These are phyloP conservation scores for Isatis lusitanica DNA, from an alignment of 441 rosid species.

Conservation along the genomic window DNA sequence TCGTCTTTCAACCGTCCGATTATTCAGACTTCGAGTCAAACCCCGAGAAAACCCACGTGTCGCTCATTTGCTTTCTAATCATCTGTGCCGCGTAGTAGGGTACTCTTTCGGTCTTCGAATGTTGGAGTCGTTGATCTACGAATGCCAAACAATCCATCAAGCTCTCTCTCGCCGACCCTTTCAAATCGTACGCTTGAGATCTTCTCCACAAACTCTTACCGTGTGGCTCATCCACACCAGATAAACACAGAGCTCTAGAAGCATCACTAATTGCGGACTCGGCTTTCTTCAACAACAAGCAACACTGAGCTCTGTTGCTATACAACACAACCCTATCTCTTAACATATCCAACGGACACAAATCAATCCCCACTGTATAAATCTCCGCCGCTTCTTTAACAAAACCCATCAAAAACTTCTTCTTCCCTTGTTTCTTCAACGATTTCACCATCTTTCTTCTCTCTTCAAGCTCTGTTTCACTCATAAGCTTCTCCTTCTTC, in stretches of 20 bases:
- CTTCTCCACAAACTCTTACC: conserved; percentile 90
- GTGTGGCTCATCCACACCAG: conserved; percentile 46
- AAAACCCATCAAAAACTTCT: conserved; percentile 52
- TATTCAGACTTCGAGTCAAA: conserved; percentile 24
- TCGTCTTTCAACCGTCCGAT: background rate
- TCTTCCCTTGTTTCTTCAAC: conserved; percentile 66
- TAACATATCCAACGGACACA: conserved; percentile 57
- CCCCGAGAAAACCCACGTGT: conserved; percentile 54
- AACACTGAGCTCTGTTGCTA: conserved; percentile 83
- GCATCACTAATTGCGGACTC: conserved; percentile 73
- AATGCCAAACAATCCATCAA: conserved; percentile 77
- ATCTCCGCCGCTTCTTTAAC: conserved; percentile 45
- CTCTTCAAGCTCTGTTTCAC: conserved; percentile 51
- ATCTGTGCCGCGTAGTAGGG: conserved; percentile 68
- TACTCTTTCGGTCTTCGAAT: conserved; percentile 35
- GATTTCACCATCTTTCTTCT: conserved; percentile 43
- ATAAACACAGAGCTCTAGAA: conserved; percentile 70
- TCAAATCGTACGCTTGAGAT: conserved; percentile 83
- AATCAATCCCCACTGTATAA: conserved; percentile 57
- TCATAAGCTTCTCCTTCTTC: conserved; percentile 62
- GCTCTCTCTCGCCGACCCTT: conserved; percentile 68
- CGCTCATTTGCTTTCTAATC: conserved; percentile 71
- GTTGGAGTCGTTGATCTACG: conserved; percentile 41
- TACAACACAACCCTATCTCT: conserved; percentile 66
- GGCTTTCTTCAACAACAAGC: conserved; percentile 53